phyloP scores from a whole-genome alignment of 306 rosid species.

The Vigna radiata region DNA sequence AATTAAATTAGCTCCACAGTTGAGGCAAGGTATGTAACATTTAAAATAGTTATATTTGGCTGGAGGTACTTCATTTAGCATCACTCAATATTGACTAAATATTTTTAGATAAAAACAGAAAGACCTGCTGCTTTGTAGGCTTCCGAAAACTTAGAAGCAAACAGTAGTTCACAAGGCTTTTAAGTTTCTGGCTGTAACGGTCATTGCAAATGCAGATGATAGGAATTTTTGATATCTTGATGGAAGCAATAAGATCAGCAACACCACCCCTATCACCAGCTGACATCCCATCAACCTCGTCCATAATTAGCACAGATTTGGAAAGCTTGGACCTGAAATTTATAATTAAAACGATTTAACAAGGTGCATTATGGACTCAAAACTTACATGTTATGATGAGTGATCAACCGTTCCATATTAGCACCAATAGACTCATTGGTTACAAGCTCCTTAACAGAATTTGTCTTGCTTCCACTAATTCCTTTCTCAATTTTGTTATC shows the following conservation, averaged over 20 bases:
- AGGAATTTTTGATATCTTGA: slow-evolving; percentile 92
- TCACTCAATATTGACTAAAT: background rate
- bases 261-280: slow-evolving; percentile 99
- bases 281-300: slow-evolving; percentile 99
- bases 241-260: slow-evolving; percentile 93
- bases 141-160: slow-evolving; percentile 86
- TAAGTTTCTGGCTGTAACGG: slow-evolving; percentile 95
- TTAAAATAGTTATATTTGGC: background rate
- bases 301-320: slow-evolving; percentile 95
- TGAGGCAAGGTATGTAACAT: background rate
- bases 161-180: slow-evolving; percentile 95
- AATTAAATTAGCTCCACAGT: slow-evolving; percentile 1
- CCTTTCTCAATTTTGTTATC: slow-evolving; percentile 89
- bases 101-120: background rate
- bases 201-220: slow-evolving; percentile 98
- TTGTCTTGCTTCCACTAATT: slow-evolving; percentile 89
- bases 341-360: slow-evolving; percentile 37
- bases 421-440: slow-evolving; percentile 66
- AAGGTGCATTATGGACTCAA: slow-evolving; percentile 23
- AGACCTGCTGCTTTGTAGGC: slow-evolving; percentile 97
- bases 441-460: slow-evolving; percentile 85
- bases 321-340: slow-evolving; percentile 72
- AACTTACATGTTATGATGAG: slow-evolving; percentile 39
- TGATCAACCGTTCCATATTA: slow-evolving; percentile 67
- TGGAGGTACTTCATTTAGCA: slow-evolving; percentile 15